A percentile compares a stretch with the other conserved stretches of the same genome.
Evolutionary conservation across 345 rosid genomes (phyloP).

Genomic region (Linum lewisii): DNA sequence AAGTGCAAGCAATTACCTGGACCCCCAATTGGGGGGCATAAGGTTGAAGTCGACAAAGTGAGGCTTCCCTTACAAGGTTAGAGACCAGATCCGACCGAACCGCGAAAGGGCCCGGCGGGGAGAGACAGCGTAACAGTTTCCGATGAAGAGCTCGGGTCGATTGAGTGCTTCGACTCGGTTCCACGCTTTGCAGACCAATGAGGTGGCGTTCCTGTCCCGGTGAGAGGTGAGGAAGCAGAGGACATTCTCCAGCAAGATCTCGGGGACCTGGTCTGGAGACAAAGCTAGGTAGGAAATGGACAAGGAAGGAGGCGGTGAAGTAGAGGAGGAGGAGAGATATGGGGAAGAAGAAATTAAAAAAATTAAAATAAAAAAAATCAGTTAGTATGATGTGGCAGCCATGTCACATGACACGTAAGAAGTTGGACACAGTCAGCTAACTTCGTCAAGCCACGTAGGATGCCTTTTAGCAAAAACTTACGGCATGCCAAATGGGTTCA

Average conservation of each 20-base stretch:
- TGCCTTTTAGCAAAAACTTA: no score
- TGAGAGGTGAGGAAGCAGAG: slow-evolving; percentile 63
- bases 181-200: slow-evolving; percentile 87
- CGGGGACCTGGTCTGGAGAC: slow-evolving; percentile 53
- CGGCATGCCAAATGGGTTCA: no score
- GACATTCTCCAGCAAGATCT: slow-evolving; percentile 79
- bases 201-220: slow-evolving; percentile 74
- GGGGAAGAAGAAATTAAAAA: no score
- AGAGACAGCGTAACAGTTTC: slow-evolving; percentile 79
- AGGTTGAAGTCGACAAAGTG: slow-evolving; percentile 86
- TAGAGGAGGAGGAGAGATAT: no score
- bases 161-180: slow-evolving; percentile 59
- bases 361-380: no score
- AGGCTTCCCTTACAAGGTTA: slow-evolving; percentile 74
- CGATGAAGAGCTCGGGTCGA: slow-evolving; percentile 73
- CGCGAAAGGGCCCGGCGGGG: slow-evolving; percentile 48
- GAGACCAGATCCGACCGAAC: slow-evolving; percentile 49
- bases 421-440: no score
- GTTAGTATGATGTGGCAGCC: no score
- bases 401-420: no score
- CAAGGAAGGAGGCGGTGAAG: no score
- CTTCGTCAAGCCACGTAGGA: no score
- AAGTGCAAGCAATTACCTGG: no score
- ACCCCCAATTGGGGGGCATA: slow-evolving; percentile 83
- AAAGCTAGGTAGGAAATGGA: slow-evolving; percentile 18